A percentile compares a stretch with the other conserved stretches of the same genome.
phyloP scores from a whole-genome alignment of 208 protist genomes.

The Strigomonas galati region DNA sequence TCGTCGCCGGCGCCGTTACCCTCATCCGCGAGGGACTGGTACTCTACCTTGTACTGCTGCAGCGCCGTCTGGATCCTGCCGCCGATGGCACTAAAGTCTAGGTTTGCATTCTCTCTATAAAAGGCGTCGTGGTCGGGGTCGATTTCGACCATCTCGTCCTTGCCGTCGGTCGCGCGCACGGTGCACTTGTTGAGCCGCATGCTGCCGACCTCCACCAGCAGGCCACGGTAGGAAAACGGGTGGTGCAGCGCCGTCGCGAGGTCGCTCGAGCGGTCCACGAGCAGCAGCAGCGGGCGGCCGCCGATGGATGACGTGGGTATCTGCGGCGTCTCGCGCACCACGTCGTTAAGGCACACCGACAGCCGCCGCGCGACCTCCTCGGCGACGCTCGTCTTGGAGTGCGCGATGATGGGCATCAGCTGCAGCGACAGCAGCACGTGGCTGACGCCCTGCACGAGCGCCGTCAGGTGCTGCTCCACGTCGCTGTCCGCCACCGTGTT shows the following conservation, averaged over 20 bases:
- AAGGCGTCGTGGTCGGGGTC: slow-evolving; percentile 83
- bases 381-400: slow-evolving; percentile 70
- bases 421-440: slow-evolving; percentile 84
- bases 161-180: slow-evolving; percentile 43
- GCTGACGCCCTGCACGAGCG: slow-evolving; percentile 66
- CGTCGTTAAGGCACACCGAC: slow-evolving; percentile 59
- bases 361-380: slow-evolving; percentile 78
- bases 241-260: slow-evolving; percentile 82
- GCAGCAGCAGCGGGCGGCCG: slow-evolving; percentile 75
- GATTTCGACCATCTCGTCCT: slow-evolving; percentile 69
- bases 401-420: slow-evolving; percentile 78
- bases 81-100: slow-evolving; percentile 74
- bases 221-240: slow-evolving; percentile 85
- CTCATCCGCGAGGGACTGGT: slow-evolving; percentile 50
- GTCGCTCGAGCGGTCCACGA: slow-evolving; percentile 80
- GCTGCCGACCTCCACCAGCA: slow-evolving; percentile 70
- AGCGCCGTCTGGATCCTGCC: slow-evolving; percentile 65
- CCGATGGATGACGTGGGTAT: slow-evolving; percentile 41
- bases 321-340: slow-evolving; percentile 67
- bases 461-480: slow-evolving; percentile 70
- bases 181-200: slow-evolving; percentile 85
- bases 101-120: slow-evolving; percentile 57
- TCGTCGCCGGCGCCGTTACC: slow-evolving; percentile 30
- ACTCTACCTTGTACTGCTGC: slow-evolving; percentile 70
- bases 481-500: slow-evolving; percentile 54